Percentiles rank a stretch among this genome's conserved stretches.
phyloP scores from a whole-genome alignment of 768 basidiomycete species.

The Boletus vermiculosoides region DNA sequence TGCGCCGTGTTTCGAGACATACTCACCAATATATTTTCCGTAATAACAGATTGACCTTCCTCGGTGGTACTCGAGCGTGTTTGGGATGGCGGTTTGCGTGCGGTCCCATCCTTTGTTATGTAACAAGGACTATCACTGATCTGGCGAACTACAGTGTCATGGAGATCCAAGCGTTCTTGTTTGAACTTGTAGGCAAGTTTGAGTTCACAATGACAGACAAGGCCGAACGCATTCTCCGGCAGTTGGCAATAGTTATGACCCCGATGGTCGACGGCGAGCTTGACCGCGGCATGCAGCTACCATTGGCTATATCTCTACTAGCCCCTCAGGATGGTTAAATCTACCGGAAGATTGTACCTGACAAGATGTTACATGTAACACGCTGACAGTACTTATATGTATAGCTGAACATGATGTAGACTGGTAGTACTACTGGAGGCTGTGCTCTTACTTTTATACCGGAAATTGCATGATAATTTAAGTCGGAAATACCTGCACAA shows the following conservation, averaged over 20 bases:
- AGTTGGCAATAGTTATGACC: slow-evolving; percentile 31
- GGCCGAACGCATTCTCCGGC: slow-evolving; percentile 28
- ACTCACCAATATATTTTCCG: background rate
- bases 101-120: background rate
- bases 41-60: slow-evolving; percentile 19
- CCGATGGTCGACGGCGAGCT: slow-evolving; percentile 36
- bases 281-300: slow-evolving; percentile 31
- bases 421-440: no score
- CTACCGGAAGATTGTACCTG: background rate
- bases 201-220: slow-evolving; percentile 42
- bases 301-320: slow-evolving; percentile 22
- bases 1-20: background rate
- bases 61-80: slow-evolving; percentile 15
- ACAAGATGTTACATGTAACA: no score
- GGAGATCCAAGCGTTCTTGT: slow-evolving; percentile 56
- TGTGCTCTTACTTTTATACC: no score
- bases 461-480: no score
- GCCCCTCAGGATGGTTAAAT: slow-evolving; percentile 4
- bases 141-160: slow-evolving; percentile 30
- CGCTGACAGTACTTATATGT: no score
- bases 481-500: no score
- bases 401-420: no score
- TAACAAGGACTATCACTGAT: background rate
- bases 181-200: slow-evolving; percentile 51
- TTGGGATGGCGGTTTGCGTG: slow-evolving; percentile 32